Percentiles rank a stretch among this genome's conserved stretches.
Evolutionary conservation across 768 basidiomycete genomes (phyloP).

Genomic region (Xerocomellus chrysenteron): DNA sequence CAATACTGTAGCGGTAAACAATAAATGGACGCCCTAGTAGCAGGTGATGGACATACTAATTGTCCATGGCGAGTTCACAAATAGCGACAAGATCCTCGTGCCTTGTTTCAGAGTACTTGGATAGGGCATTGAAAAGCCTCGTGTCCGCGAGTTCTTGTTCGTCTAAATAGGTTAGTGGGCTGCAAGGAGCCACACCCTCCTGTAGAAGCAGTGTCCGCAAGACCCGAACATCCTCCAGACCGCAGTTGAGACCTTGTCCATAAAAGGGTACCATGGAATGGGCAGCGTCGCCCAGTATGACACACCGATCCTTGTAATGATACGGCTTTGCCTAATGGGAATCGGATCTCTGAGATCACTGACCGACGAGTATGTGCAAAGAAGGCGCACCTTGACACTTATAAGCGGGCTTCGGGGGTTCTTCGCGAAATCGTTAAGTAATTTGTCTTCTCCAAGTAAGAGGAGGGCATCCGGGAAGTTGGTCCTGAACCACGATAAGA

Average conservation of each 20-base stretch:
- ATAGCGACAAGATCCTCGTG: slow-evolving; percentile 91
- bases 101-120: slow-evolving; percentile 76
- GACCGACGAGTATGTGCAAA: slow-evolving; percentile 15
- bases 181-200: slow-evolving; percentile 58
- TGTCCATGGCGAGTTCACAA: slow-evolving; percentile 89
- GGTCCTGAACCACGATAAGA: slow-evolving; percentile 72
- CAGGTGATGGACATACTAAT: slow-evolving; percentile 72
- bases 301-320: slow-evolving; percentile 84
- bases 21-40: slow-evolving; percentile 24
- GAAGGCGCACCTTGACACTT: slow-evolving; percentile 77
- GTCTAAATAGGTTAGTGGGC: slow-evolving; percentile 29
- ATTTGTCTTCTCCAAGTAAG: slow-evolving; percentile 76
- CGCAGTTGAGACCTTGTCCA: slow-evolving; percentile 97
- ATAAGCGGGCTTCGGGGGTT: slow-evolving; percentile 91
- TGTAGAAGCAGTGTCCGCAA: slow-evolving; percentile 72
- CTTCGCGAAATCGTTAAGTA: slow-evolving; percentile 73
- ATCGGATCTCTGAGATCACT: slow-evolving; percentile 21
- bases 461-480: slow-evolving; percentile 89
- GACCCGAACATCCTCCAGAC: slow-evolving; percentile 94
- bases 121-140: slow-evolving; percentile 63
- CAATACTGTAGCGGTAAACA: slow-evolving; percentile 55
- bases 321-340: slow-evolving; percentile 71
- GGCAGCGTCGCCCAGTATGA: slow-evolving; percentile 91
- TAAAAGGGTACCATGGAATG: slow-evolving; percentile 99
- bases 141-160: slow-evolving; percentile 45